A percentile compares a stretch with the other conserved stretches of the same genome.
These are phyloP conservation scores for Closterium sp. DNA, from an alignment of 139 green algal species.

Conservation along the genomic window DNA sequence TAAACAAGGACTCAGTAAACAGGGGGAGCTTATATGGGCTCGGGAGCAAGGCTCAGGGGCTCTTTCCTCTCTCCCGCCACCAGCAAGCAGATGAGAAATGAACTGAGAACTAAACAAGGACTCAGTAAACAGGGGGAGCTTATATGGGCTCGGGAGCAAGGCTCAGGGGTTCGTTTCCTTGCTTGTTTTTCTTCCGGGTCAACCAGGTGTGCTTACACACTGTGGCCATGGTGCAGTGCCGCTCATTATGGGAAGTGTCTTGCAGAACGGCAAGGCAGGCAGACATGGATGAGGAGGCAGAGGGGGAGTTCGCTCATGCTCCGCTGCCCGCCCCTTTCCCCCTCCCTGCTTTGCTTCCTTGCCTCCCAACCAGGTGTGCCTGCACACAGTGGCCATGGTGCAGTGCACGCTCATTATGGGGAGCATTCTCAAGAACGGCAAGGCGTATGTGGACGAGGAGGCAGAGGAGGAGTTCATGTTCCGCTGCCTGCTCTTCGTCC, in stretches of 20 bases:
- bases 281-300: constrained; percentile 57
- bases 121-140: too few relatives aligned
- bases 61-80: too few relatives aligned
- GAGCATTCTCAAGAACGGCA: constrained; percentile 57
- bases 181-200: too few relatives aligned
- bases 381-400: constrained; percentile 59
- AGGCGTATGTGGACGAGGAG: constrained; percentile 59
- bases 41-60: too few relatives aligned
- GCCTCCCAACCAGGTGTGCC: constrained; percentile 30
- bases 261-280: constrained; percentile 58
- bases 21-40: too few relatives aligned
- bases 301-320: constrained; percentile 54
- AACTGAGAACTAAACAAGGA: too few relatives aligned
- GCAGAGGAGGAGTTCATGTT: constrained; percentile 61
- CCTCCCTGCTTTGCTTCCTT: not conserved
- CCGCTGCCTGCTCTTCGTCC: constrained; percentile 43
- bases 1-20: too few relatives aligned
- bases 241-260: constrained; percentile 55
- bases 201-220: constrained; percentile 52
- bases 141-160: too few relatives aligned
- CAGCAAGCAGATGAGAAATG: too few relatives aligned
- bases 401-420: constrained; percentile 56
- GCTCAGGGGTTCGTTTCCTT: too few relatives aligned
- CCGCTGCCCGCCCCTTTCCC: constrained; percentile 8
- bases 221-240: constrained; percentile 55